Conservation (phyloP, 352 stramenopile genomes). For the Phytopythium oedochilum region DNA sequence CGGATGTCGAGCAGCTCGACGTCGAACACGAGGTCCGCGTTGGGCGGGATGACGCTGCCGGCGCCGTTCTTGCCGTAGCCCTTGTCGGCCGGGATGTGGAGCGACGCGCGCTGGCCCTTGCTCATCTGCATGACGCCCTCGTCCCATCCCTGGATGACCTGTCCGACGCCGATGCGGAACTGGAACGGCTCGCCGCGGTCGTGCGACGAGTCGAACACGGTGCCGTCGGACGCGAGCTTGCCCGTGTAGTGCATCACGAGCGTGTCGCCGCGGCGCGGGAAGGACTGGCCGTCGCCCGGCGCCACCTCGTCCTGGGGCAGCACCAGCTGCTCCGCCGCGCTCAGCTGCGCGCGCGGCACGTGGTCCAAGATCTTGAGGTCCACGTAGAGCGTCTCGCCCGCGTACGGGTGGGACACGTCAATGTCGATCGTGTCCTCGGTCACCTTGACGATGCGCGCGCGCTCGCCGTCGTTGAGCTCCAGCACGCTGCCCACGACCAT, state of each 20-base stretch:
- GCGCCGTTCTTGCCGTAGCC: conserved; percentile 87
- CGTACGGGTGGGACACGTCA: conserved; percentile 68
- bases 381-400: conserved; percentile 73
- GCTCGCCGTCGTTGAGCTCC: conserved; percentile 50
- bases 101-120: conserved; percentile 90
- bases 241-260: conserved; percentile 86
- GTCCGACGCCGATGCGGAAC: conserved; percentile 73
- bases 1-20: conserved; percentile 90
- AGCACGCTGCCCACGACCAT: conserved; percentile 62
- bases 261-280: conserved; percentile 62
- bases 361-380: conserved; percentile 70
- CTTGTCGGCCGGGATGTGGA: conserved; percentile 91
- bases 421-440: conserved; percentile 71
- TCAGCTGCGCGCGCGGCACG: conserved; percentile 36
- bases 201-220: conserved; percentile 74
- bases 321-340: conserved; percentile 53
- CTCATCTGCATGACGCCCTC: conserved; percentile 94
- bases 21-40: conserved; percentile 93
- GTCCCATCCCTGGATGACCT: conserved; percentile 96
- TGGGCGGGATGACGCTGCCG: conserved; percentile 84
- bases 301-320: conserved; percentile 59
- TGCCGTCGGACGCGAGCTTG: conserved; percentile 55
- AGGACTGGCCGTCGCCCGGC: conserved; percentile 55
- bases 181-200: conserved; percentile 72
- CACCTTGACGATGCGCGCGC: conserved; percentile 62